phyloP scores from a whole-genome alignment of 495 filamentous ascomycete genomes.

The Trichoderma orchidacearum region DNA sequence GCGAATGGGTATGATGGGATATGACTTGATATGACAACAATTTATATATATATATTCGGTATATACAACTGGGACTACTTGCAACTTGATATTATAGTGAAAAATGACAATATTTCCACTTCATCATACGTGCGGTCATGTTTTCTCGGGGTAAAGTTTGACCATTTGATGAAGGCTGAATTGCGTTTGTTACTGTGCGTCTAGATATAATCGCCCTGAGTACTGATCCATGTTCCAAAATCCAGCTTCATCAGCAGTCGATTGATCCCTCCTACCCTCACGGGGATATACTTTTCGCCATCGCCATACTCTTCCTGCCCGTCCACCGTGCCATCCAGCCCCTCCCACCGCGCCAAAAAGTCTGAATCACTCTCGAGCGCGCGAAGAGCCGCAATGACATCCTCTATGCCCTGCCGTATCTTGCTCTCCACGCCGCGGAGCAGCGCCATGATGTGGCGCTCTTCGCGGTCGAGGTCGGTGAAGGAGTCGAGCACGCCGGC shows the following conservation, averaged over 20 bases:
- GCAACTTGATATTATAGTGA: no score
- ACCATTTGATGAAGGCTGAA: no score
- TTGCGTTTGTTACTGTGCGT: no score
- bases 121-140: no score
- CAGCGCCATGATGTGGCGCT: conserved; percentile 44
- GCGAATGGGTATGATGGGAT: neutral
- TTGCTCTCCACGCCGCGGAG: conserved; percentile 35
- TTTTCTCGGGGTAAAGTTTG: no score
- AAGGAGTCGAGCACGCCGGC: conserved; percentile 65
- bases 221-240: conserved; percentile 40
- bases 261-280: conserved; percentile 59
- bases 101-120: no score
- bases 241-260: conserved; percentile 78
- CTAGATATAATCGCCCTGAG: neutral
- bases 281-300: conserved; percentile 39
- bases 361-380: conserved; percentile 12
- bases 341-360: conserved; percentile 12
- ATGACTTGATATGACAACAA: neutral
- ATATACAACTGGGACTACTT: no score
- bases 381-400: conserved; percentile 41
- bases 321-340: conserved; percentile 26
- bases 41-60: neutral
- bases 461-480: conserved; percentile 55
- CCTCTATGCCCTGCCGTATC: conserved; percentile 48
- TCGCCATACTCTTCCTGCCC: conserved; percentile 22